A percentile compares a stretch with the other conserved stretches of the same genome.
These are phyloP conservation scores for Exophiala sp. DNA, from an alignment of 2,329 filamentous ascomycete genomes.

Conservation along the genomic window DNA sequence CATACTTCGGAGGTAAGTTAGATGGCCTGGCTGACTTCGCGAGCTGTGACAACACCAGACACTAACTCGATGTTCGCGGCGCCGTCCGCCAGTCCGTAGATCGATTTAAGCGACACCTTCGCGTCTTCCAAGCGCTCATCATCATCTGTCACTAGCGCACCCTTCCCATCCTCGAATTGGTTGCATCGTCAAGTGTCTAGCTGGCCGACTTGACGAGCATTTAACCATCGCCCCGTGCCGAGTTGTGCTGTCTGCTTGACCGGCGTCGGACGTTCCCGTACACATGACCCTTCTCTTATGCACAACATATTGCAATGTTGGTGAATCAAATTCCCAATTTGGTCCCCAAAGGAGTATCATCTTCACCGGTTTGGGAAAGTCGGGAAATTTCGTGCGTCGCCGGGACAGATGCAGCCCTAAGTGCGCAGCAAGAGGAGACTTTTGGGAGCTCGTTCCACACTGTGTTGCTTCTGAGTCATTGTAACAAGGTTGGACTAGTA, in stretches of 20 bases:
- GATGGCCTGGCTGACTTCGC: no score
- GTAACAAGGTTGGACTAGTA: no score
- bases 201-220: neutral
- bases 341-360: slow-evolving; percentile 19
- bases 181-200: slow-evolving; percentile 5
- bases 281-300: slow-evolving; percentile 21
- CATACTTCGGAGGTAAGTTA: no score
- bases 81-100: neutral
- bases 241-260: slow-evolving; percentile 1
- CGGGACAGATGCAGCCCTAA: neutral
- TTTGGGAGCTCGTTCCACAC: no score
- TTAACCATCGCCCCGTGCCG: slow-evolving; percentile 5
- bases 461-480: no score
- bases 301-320: slow-evolving; percentile 22
- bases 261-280: slow-evolving; percentile 3
- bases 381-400: slow-evolving; percentile 2
- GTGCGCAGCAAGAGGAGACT: neutral
- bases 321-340: slow-evolving; percentile 12
- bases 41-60: neutral
- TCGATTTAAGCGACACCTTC: neutral
- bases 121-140: neutral
- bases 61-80: neutral
- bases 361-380: slow-evolving; percentile 7
- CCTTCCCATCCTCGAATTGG: slow-evolving; percentile 16
- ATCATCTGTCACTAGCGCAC: slow-evolving; percentile 5